Evolutionary conservation across 202 grass and related monocot species (phyloP), one percentile per base, ranked within the genome.

Genomic region (Eragrostis tef): DNA sequence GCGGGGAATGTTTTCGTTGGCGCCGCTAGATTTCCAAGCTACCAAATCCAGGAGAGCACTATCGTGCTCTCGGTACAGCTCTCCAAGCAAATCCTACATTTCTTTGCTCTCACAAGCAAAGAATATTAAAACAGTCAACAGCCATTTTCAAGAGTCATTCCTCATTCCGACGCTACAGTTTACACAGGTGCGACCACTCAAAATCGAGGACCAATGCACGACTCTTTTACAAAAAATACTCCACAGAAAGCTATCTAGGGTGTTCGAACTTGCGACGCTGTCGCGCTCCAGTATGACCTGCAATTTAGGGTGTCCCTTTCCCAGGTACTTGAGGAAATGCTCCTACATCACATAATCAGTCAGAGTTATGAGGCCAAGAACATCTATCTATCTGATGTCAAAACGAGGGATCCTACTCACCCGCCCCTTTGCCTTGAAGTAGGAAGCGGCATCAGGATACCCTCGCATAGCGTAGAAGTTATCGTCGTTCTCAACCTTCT

Each of bases 181-280:
- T 15, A 52, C 20, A 78, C 77, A 71, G 15, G 59, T 64, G 79
- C 85, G 71, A 83, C 64, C 36, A 19, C 79, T 71, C 67, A 84
- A 81, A 84, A 70, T 54, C 25, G 56, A 78, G 34, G 20, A 25
- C 43, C 58, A 39, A 22, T 52, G 34, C 34, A 39, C 5, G 34
- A 39, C 9, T 21, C 74, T 53, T 67, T 80, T n/a, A 75, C 50
- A 59, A 59, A 58, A 59, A 59, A 58, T 22, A 58, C 12, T 9
- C 22, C 9, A 59, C 9, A 75, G 54, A 64, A 29, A 59, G 0
- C 41, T 63, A 39, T 39, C 34, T 85, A 94, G 53, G 47, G 12
- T n/a, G 26, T 4, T 72, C 10, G 7, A 73, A 53, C 25, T 53
- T 4, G 0, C 51, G 48, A 36, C 48, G 70, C 70, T 52, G 27